Evolutionary conservation across 2,329 filamentous ascomycete genomes (phyloP), one percentile per base, ranked within the genome.

Genomic region (Mollisia scopiformis): DNA sequence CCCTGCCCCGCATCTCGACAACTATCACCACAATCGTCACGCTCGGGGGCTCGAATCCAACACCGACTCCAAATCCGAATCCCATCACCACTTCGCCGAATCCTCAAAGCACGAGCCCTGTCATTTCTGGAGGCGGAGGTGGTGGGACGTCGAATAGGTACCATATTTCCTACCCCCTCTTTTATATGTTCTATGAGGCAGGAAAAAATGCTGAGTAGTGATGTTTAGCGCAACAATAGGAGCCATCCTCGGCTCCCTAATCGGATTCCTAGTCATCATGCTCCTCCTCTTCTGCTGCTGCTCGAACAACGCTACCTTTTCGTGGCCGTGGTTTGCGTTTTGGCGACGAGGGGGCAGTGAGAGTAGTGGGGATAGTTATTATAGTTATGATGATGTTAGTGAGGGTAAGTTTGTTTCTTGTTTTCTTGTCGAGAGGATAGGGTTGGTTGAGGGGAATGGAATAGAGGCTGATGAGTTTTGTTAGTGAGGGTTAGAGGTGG

Each of bases 251-350:
- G 69, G 69, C 37, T 58, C 66, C 41, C 59, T 73, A n/a, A 53
- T 77, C 39, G 73, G 70, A 33, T 58, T 68, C 31, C 62, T 78
- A 14, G 50, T 73, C 3, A 67, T 75, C 1, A 69, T 78, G 28
- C 23, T 33, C 2, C 14, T 59, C 2, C 25, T 58, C 6, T 61
- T 55, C 55, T 54, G 21, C 23, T 61, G 59, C 19, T 61, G 31
- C 35, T 30, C 31, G 3, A 46, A 25, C 4, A 10, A 14, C 19
- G 25, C 16, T 21, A 10, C 39, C n/a, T n/a, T n/a, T n/a, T n/a
- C n/a, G n/a, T n/a, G n/a, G n/a, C n/a, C n/a, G 1, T 19, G 10
- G 3, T 43, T 43, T 23, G 6, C 6, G 1, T 43, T 43, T 21
- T 43, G 39, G 39, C n/a, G 19, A 27, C 37, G 53, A n/a, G n/a